Conservation (phyloP, 1,284 basidiomycete species). For the Boletus mariae region DNA sequence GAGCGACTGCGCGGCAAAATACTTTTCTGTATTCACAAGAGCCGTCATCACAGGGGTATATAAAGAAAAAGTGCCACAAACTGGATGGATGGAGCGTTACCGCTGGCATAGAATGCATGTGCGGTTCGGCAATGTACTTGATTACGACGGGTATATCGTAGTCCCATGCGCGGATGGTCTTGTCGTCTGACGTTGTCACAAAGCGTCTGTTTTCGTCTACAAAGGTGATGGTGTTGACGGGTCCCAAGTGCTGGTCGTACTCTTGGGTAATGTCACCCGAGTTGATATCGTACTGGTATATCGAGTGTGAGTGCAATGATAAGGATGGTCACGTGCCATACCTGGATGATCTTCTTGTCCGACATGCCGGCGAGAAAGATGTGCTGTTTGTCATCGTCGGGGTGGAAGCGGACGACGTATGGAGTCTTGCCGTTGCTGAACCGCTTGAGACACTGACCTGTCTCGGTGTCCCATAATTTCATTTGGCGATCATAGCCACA, state of each 20-base stretch:
- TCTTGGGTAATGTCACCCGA: conserved; percentile 94
- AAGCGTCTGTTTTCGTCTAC: conserved; percentile 96
- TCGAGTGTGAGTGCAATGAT: conserved; percentile 4
- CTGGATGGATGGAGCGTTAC: conserved; percentile 92
- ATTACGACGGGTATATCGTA: conserved; percentile 98
- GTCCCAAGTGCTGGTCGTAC: conserved; percentile 97
- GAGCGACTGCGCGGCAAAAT: conserved; percentile 94
- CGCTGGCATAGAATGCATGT: conserved; percentile 99
- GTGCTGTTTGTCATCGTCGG: conserved; percentile 93
- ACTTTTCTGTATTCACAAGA: conserved; percentile 65
- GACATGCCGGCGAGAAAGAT: conserved; percentile 98
- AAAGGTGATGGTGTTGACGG: conserved; percentile 98
- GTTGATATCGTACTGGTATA: conserved; percentile 84
- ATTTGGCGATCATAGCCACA: conserved; percentile 95
- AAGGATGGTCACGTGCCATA: conserved; percentile 33
- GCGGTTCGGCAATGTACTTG: conserved; percentile 98
- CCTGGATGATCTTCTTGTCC: conserved; percentile 98
- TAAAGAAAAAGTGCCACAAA: conserved; percentile 42
- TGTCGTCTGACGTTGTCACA: conserved; percentile 98
- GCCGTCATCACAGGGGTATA: not conserved
- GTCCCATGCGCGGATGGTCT: conserved; percentile 98
- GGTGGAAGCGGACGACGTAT: conserved; percentile 93
- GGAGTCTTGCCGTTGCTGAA: conserved; percentile 97
- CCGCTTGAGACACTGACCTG: conserved; percentile 91
- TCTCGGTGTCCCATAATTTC: conserved; percentile 99